These are phyloP conservation scores for Blastocystis sp. DNA, from an alignment of 352 stramenopile species.

Conservation along the genomic window DNA sequence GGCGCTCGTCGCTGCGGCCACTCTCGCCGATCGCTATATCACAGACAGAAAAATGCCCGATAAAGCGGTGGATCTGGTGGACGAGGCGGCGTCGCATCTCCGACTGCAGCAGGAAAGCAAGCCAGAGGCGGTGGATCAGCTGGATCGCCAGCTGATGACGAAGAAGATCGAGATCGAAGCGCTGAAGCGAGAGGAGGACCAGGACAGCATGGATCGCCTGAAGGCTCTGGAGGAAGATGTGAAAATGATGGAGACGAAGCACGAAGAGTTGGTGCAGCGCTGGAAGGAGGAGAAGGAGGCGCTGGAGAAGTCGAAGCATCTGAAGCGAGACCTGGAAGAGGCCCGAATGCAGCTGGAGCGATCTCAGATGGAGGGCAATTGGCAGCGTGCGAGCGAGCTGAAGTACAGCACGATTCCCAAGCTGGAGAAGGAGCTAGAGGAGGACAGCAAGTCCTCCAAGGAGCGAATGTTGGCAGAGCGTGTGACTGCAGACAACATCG, in stretches of 20 bases:
- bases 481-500: conserved; percentile 84
- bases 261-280: conserved; percentile 72
- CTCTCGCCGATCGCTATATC: conserved; percentile 84
- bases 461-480: conserved; percentile 78
- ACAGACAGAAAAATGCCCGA: conserved; percentile 88
- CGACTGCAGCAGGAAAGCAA: conserved; percentile 78
- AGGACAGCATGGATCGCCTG: conserved; percentile 72
- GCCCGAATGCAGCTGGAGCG: conserved; percentile 72
- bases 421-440: conserved; percentile 72
- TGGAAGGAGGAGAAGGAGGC: conserved; percentile 75
- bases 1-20: conserved; percentile 84
- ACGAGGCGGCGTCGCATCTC: conserved; percentile 79
- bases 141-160: conserved; percentile 75
- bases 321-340: conserved; percentile 75
- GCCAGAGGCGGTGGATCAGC: conserved; percentile 74
- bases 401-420: conserved; percentile 76
- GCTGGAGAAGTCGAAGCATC: conserved; percentile 73
- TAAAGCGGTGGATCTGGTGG: conserved; percentile 90
- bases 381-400: conserved; percentile 74
- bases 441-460: conserved; percentile 69
- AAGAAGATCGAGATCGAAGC: conserved; percentile 77
- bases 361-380: conserved; percentile 74
- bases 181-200: conserved; percentile 74
- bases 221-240: conserved; percentile 72
- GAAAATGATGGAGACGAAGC: conserved; percentile 69